Evolutionary conservation across 108 stramenopile genomes (phyloP).

Genomic region (Mayamaea pseudoterrestris): DNA sequence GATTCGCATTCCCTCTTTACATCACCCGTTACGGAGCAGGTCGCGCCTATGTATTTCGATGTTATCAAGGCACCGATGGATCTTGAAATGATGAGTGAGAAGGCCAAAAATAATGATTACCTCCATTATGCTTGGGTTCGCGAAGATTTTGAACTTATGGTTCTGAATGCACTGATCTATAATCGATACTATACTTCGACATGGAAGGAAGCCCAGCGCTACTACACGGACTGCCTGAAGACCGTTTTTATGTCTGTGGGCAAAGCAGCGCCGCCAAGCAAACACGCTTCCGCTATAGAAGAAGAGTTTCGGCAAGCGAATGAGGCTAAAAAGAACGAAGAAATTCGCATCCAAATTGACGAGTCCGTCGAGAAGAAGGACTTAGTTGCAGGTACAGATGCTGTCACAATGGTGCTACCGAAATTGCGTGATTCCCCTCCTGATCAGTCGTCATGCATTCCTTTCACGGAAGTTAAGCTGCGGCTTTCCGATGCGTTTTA

Average conservation of each 20-base stretch:
- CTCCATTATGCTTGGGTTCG: slow-evolving; percentile 60
- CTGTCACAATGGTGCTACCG: slow-evolving; percentile 22
- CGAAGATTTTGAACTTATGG: slow-evolving; percentile 75
- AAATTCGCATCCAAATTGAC: slow-evolving; percentile 40
- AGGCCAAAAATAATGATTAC: slow-evolving; percentile 44
- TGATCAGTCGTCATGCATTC: slow-evolving; percentile 48
- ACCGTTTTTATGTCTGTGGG: slow-evolving; percentile 28
- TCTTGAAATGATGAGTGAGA: slow-evolving; percentile 74
- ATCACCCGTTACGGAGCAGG: slow-evolving; percentile 68
- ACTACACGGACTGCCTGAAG: slow-evolving; percentile 22
- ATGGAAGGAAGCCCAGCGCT: slow-evolving; percentile 61
- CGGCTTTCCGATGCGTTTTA: slow-evolving; percentile 37
- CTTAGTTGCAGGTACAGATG: slow-evolving; percentile 40
- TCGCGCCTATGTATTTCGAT: slow-evolving; percentile 87
- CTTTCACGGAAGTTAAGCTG: slow-evolving; percentile 23
- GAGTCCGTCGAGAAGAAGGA: slow-evolving; percentile 50
- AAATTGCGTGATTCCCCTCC: slow-evolving; percentile 20
- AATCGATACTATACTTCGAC: slow-evolving; percentile 40
- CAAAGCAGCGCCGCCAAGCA: slow-evolving; percentile 35
- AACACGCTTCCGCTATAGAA: slow-evolving; percentile 25
- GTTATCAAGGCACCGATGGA: slow-evolving; percentile 93
- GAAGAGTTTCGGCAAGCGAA: slow-evolving; percentile 26
- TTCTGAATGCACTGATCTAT: slow-evolving; percentile 72
- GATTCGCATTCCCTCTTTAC: slow-evolving; percentile 62
- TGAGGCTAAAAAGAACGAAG: slow-evolving; percentile 33